Conservation (phyloP, 2,329 filamentous ascomycete species). For the Dactylellina cionopaga region DNA sequence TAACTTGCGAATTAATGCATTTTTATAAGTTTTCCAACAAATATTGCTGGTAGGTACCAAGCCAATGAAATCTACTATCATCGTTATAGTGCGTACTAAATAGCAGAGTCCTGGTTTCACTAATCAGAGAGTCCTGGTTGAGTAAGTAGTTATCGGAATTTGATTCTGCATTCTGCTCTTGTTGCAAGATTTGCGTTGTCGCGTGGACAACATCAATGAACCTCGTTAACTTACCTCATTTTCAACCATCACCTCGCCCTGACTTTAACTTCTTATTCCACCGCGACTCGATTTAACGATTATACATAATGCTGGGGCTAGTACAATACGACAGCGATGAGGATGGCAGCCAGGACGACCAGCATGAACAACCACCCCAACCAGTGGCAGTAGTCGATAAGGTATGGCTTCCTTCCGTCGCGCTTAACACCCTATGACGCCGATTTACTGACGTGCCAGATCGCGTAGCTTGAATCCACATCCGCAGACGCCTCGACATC, state of each 20-base stretch:
- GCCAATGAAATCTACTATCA: too few relatives aligned
- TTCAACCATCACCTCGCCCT: neutral
- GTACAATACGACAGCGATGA: slow-evolving; percentile 62
- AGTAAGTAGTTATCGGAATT: too few relatives aligned
- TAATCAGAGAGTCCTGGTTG: too few relatives aligned
- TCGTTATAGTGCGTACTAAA: too few relatives aligned
- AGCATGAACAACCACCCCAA: slow-evolving; percentile 28
- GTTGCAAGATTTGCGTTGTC: neutral
- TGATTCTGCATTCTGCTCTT: neutral
- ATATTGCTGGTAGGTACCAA: too few relatives aligned
- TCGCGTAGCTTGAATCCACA: slow-evolving; percentile 35
- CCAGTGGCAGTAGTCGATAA: neutral
- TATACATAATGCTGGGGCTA: slow-evolving; percentile 56
- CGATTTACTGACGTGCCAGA: slow-evolving; percentile 51
- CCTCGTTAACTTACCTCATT: neutral
- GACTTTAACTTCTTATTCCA: neutral
- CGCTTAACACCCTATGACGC: neutral
- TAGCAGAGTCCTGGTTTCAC: too few relatives aligned
- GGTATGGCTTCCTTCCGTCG: slow-evolving; percentile 24
- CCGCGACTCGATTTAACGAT: neutral
- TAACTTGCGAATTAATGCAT: too few relatives aligned
- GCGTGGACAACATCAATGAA: neutral
- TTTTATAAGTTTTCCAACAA: too few relatives aligned
- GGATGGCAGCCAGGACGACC: slow-evolving; percentile 58
- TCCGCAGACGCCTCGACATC: slow-evolving; percentile 10